These are phyloP conservation scores for Talaromyces nanjingensis DNA, from an alignment of 495 filamentous ascomycete species.

Conservation along the genomic window DNA sequence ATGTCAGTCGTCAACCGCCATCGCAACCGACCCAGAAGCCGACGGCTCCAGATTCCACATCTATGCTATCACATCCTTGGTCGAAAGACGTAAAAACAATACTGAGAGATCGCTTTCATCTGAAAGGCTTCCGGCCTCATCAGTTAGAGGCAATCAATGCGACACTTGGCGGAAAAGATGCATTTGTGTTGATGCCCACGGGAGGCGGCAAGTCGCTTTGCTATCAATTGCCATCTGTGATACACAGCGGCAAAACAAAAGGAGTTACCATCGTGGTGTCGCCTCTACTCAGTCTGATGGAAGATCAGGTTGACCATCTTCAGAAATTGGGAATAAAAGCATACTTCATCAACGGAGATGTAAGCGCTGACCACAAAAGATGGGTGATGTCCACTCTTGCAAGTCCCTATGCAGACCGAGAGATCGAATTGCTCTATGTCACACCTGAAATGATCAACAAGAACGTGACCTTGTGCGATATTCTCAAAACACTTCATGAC, in stretches of 20 bases:
- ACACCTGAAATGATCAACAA: conserved; percentile 95
- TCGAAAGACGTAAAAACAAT: conserved; percentile 75
- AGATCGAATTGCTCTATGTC: conserved; percentile 81
- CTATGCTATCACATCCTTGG: conserved; percentile 58
- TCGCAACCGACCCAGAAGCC: conserved; percentile 20
- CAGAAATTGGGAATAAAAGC: conserved; percentile 69
- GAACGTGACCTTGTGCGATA: conserved; percentile 53
- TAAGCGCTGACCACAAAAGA: conserved; percentile 42
- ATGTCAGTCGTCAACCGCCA: conserved; percentile 25
- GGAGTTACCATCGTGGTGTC: conserved; percentile 92
- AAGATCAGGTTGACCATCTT: conserved; percentile 85
- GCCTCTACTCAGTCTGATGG: conserved; percentile 92
- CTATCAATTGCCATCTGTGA: conserved; percentile 86
- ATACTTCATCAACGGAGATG: conserved; percentile 71
- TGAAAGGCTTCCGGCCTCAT: conserved; percentile 80
- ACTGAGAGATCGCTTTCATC: conserved; percentile 70
- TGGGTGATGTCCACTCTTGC: conserved; percentile 55
- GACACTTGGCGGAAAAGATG: conserved; percentile 77
- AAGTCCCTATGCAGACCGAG: conserved; percentile 55
- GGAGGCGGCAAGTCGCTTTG: conserved; percentile 96
- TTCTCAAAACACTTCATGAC: conserved; percentile 54
- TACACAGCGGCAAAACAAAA: conserved; percentile 70
- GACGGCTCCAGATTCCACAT: conserved; percentile 28
- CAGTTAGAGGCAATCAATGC: conserved; percentile 95
- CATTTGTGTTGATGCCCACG: conserved; percentile 95